These are phyloP conservation scores for Aspergillus sp. DNA, from an alignment of 2,329 filamentous ascomycete species.

Conservation along the genomic window DNA sequence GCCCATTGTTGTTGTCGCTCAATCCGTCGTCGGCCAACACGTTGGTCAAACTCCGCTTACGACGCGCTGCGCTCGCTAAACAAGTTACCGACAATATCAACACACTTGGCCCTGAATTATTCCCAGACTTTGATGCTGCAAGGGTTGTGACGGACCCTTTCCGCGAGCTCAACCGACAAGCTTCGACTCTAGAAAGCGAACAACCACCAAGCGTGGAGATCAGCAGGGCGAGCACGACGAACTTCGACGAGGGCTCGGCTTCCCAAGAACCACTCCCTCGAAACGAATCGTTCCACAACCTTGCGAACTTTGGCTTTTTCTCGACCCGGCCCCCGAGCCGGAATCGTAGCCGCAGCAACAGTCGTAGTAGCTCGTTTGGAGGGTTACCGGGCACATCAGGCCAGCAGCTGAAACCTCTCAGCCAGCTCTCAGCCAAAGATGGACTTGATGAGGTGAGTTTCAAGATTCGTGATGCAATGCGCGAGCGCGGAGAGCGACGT, in stretches of 20 bases:
- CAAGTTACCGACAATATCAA: conserved; percentile 93
- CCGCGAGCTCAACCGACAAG: conserved; percentile 28
- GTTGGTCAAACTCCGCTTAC: conserved; percentile 72
- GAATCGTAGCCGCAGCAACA: conserved; percentile 15
- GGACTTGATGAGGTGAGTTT: conserved; percentile 18
- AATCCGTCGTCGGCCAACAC: conserved; percentile 82
- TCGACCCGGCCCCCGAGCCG: conserved; percentile 66
- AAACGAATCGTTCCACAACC: conserved; percentile 92
- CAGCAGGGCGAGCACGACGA: conserved; percentile 23
- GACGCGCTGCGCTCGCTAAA: conserved; percentile 70
- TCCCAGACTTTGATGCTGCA: conserved; percentile 86
- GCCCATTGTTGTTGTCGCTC: conserved; percentile 81
- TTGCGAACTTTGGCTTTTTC: conserved; percentile 85
- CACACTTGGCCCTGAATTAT: conserved; percentile 90
- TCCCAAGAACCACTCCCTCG: conserved; percentile 62
- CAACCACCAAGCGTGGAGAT: conserved; percentile 20
- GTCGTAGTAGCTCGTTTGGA: conserved; percentile 16
- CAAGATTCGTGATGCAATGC: conserved; percentile 20
- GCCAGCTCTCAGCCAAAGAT: conserved; percentile 15
- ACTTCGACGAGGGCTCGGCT: conserved; percentile 23
- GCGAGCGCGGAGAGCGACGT: conserved; percentile 18
- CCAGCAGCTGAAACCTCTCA: conserved; percentile 17
- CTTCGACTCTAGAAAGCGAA: conserved; percentile 18
- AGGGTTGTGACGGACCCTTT: conserved; percentile 63
- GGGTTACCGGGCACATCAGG: conserved; percentile 11